These are phyloP conservation scores for Hirsutella minnesotensis DNA, from an alignment of 2,329 filamentous ascomycete genomes.

Conservation along the genomic window DNA sequence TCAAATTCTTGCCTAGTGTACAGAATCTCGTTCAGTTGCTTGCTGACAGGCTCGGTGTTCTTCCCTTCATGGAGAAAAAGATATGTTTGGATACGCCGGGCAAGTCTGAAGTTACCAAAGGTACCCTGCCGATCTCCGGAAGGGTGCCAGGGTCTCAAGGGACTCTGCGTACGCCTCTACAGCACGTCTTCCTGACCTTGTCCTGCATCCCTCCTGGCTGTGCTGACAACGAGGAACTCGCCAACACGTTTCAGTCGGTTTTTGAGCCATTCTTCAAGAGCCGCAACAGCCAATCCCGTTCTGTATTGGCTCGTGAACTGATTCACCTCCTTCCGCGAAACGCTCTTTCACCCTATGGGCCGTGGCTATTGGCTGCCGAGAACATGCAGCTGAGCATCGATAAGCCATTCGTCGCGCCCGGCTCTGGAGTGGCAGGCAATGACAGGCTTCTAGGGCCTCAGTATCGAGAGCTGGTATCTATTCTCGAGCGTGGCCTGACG, in stretches of 20 bases:
- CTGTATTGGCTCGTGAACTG: conserved; percentile 38
- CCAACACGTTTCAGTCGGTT: conserved; percentile 34
- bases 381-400: conserved; percentile 31
- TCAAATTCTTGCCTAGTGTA: conserved; percentile 43
- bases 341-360: conserved; percentile 31
- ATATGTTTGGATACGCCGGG: conserved; percentile 38
- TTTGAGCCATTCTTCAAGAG: conserved; percentile 47
- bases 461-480: conserved; percentile 55
- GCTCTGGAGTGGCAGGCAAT: conserved; percentile 10
- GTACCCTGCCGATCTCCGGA: conserved; percentile 51
- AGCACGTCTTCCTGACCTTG: conserved; percentile 54
- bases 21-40: conserved; percentile 37
- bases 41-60: conserved; percentile 38
- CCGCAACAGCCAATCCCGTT: conserved; percentile 30
- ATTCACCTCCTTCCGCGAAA: conserved; percentile 36
- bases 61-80: conserved; percentile 53
- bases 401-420: conserved; percentile 9
- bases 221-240: conserved; percentile 32
- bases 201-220: conserved; percentile 35
- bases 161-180: conserved; percentile 45
- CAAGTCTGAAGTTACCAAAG: conserved; percentile 49
- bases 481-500: conserved; percentile 51
- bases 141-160: conserved; percentile 38
- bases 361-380: conserved; percentile 39
- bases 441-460: conserved; percentile 49